These are phyloP conservation scores for Amylostereum areolatum DNA, from an alignment of 1,284 basidiomycete genomes.

Conservation along the genomic window DNA sequence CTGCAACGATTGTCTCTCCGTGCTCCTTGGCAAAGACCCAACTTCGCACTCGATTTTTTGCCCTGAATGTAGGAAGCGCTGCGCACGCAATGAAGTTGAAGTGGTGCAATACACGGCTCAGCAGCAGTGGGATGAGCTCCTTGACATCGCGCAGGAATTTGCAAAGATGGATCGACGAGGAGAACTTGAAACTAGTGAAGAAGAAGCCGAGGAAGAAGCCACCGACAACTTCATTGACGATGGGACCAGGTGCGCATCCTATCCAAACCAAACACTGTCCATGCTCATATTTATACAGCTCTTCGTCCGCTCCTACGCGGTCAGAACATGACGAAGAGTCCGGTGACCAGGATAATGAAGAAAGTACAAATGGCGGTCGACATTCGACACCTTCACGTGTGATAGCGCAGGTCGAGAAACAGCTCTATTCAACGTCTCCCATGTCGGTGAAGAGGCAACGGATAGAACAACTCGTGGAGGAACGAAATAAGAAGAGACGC, in stretches of 20 bases:
- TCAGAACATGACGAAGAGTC: no score
- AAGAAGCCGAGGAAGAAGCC: constrained; percentile 32
- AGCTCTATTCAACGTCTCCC: constrained; percentile 22
- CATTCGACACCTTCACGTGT: constrained; percentile 20
- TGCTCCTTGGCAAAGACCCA: constrained; percentile 15
- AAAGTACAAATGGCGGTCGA: no score
- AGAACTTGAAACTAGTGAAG: constrained; percentile 33
- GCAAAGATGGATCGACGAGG: constrained; percentile 30
- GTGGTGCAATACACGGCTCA: constrained; percentile 35
- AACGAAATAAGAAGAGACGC: constrained; percentile 12
- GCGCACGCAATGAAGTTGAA: constrained; percentile 30
- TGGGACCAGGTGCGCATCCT: constrained; percentile 11
- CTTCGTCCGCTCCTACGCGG: no score
- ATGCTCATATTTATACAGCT: no score
- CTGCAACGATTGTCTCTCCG: constrained; percentile 32
- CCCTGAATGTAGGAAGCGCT: constrained; percentile 32
- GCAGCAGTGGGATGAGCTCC: constrained; percentile 42
- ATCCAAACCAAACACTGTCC: no score
- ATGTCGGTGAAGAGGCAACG: constrained; percentile 29
- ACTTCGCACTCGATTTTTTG: constrained; percentile 26
- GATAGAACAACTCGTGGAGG: constrained; percentile 27
- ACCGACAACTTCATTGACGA: constrained; percentile 30
- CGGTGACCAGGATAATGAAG: no score
- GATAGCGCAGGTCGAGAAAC: not conserved
- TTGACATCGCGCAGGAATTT: constrained; percentile 36